Evolutionary conservation across 345 rosid species (phyloP).

Genomic region (Cardamine occulta): DNA sequence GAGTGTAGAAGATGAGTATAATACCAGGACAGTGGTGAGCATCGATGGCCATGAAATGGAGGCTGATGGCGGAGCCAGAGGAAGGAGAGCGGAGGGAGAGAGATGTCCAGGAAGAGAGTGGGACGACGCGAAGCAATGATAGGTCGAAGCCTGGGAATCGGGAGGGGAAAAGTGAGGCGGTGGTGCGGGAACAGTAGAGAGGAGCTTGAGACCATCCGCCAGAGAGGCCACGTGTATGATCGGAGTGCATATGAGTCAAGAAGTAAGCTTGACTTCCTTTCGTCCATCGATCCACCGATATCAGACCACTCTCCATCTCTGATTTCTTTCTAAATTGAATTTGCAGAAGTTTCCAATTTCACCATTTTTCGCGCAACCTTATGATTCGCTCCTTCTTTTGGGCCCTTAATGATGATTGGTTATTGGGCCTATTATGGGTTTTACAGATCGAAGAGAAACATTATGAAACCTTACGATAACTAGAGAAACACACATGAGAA

Average conservation of each 20-base stretch:
- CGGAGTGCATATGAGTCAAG: slow-evolving; percentile 77
- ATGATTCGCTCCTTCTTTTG: not conserved
- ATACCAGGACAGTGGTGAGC: slow-evolving; percentile 81
- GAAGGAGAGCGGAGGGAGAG: slow-evolving; percentile 56
- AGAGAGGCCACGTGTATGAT: slow-evolving; percentile 70
- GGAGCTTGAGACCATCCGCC: slow-evolving; percentile 61
- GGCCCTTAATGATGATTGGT: not conserved
- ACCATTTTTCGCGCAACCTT: not conserved
- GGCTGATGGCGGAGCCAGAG: slow-evolving; percentile 42
- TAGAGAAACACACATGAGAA: not conserved
- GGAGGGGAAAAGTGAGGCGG: slow-evolving; percentile 72
- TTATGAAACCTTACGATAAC: too few species aligned
- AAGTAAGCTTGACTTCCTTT: slow-evolving; percentile 74
- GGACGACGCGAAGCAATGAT: slow-evolving; percentile 65
- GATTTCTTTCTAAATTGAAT: not conserved
- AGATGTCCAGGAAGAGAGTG: slow-evolving; percentile 61
- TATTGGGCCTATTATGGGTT: not conserved
- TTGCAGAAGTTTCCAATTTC: not conserved
- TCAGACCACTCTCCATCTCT: slow-evolving; percentile 68
- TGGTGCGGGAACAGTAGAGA: slow-evolving; percentile 77
- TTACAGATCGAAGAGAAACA: not conserved
- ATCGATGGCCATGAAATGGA: slow-evolving; percentile 65
- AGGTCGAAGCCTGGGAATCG: slow-evolving; percentile 67
- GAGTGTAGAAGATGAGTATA: not conserved
- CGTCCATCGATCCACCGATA: slow-evolving; percentile 78